Evolutionary conservation across 2,329 filamentous ascomycete species (phyloP), one percentile per base, ranked within the genome.

Genomic region (Immersiporthe knoxdaviesiana): DNA sequence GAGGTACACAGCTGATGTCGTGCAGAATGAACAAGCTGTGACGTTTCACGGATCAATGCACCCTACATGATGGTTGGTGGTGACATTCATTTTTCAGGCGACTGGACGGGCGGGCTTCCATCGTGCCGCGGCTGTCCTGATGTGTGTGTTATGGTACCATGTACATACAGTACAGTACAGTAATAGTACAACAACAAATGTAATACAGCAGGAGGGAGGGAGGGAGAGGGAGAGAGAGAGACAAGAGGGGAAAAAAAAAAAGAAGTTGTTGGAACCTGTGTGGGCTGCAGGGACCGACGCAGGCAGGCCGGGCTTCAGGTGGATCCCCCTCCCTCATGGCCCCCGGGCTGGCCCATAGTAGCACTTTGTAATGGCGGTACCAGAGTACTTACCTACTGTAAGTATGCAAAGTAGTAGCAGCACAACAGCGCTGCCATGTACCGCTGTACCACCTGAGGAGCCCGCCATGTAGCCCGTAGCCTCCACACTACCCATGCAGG

Each of bases 401-500:
- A n/a, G n/a, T n/a, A n/a, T n/a, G n/a, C n/a, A n/a, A n/a, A n/a
- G n/a, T 0, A 30, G 35, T 35, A 4, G 35, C 35, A 35, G 35
- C 41, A 24, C 14, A n/a, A 5, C 35, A 59, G 52, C n/a, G 39
- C 37, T 58, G 18, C n/a, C 16, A 41, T 5, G 54, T 58, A 47
- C 12, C 37, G n/a, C 18, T 50, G 54, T 71, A 69, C 67, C 60
- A 35, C 24, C 8, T 64, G 41, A 30, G 52, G 24, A 32, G 50
- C 32, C 10, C 41, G 39, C 47, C 24, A 59, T 59, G 64, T 66
- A 66, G 37, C 64, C 21, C 30, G 24, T 35, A 18, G 64, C 24
- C 35, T 59, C 54, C 64, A 56, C 54, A 41, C 39, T 24, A 66
- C 67, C 69, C 66, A 61, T 69, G 69, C 63, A 67, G 67, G 67